phyloP scores from a whole-genome alignment of 2,329 filamentous ascomycete genomes.

The Microsporum audouinii region DNA sequence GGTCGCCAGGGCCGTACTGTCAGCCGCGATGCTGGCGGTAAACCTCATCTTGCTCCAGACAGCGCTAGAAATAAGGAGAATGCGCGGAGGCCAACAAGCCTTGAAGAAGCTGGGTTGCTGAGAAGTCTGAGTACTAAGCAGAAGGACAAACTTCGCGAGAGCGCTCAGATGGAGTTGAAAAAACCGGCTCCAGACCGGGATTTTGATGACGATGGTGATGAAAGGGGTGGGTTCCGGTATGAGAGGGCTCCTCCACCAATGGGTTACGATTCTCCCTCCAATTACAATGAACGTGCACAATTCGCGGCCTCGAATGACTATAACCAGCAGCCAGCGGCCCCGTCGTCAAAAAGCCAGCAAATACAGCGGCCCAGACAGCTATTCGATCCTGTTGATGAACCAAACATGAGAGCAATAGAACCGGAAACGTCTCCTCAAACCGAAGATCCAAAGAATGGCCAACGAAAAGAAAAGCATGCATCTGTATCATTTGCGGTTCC shows the following conservation, averaged over 20 bases:
- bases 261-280: background rate
- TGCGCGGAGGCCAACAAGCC: background rate
- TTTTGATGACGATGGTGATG: conserved; percentile 11
- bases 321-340: background rate
- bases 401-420: background rate
- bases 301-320: background rate
- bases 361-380: background rate
- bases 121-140: conserved; percentile 12
- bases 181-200: conserved; percentile 13
- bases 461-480: conserved; percentile 27
- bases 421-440: background rate
- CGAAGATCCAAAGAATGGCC: conserved; percentile 14
- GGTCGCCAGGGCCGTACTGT: conserved; percentile 8
- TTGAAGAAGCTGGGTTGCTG: conserved; percentile 13
- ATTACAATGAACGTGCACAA: background rate
- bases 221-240: conserved; percentile 11
- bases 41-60: conserved; percentile 1
- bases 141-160: conserved; percentile 12
- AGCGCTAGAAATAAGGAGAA: background rate
- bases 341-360: background rate
- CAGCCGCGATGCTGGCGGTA: conserved; percentile 8
- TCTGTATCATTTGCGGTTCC: conserved; percentile 39
- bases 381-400: background rate
- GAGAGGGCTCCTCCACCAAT: conserved; percentile 3
- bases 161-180: conserved; percentile 13